Evolutionary conservation across 345 rosid species (phyloP).

Genomic region (Iberis pinnata): DNA sequence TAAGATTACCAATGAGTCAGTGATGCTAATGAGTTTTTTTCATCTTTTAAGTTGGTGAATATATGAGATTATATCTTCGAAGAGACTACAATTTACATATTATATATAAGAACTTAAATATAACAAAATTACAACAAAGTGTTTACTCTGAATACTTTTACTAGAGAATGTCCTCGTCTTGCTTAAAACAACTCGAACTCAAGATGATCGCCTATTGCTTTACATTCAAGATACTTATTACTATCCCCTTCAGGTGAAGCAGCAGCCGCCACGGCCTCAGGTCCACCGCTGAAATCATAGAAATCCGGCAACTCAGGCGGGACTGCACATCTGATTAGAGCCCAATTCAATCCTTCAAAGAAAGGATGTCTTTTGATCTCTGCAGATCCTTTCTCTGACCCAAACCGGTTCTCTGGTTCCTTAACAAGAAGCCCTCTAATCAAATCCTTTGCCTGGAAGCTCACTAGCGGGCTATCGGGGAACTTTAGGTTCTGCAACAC

Average conservation of each 20-base stretch:
- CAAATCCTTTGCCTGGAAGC: slow-evolving; percentile 85
- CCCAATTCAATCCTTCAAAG: slow-evolving; percentile 93
- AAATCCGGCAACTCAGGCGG: slow-evolving; percentile 80
- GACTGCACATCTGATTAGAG: slow-evolving; percentile 75
- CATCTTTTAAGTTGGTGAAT: slow-evolving; percentile 5
- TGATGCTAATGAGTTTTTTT: neutral
- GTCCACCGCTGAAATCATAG: slow-evolving; percentile 44
- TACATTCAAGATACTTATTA: slow-evolving; percentile 58
- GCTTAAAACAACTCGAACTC: slow-evolving; percentile 69
- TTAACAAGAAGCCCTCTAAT: slow-evolving; percentile 72
- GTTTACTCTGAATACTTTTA: slow-evolving; percentile 10
- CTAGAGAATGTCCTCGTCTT: slow-evolving; percentile 10
- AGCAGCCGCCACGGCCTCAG: neutral
- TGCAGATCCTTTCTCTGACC: slow-evolving; percentile 78
- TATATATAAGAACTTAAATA: neutral
- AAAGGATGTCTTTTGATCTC: slow-evolving; percentile 95
- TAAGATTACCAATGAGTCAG: too few species aligned
- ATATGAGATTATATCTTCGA: slow-evolving; percentile 4
- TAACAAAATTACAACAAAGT: slow-evolving; percentile 13
- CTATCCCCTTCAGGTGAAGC: slow-evolving; percentile 33
- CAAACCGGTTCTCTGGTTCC: slow-evolving; percentile 82
- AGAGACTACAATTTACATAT: slow-evolving; percentile 20
- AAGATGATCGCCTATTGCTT: slow-evolving; percentile 76
- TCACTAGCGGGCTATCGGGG: slow-evolving; percentile 69
- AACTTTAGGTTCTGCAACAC: slow-evolving; percentile 65